Evolutionary conservation across 1,284 basidiomycete species (phyloP), one percentile per base, ranked within the genome.

Genomic region (Fomitopsis palustris): DNA sequence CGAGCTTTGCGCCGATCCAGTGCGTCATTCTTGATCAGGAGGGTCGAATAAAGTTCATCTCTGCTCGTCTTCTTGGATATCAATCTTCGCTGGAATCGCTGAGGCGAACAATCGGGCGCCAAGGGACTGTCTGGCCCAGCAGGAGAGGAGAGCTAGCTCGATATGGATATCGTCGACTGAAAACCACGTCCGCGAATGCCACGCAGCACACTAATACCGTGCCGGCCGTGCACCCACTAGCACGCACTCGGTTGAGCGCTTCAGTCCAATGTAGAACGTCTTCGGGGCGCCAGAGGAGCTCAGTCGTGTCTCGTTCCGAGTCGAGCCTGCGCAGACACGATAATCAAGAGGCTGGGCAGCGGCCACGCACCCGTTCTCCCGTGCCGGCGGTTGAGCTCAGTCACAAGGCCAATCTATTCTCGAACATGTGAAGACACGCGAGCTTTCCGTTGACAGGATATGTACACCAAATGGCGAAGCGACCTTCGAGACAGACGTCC

Each of bases 81-180:
- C 60, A 58, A 61, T 61, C 60, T 61, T 42, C 47, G 37, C 56
- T 45, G 54, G 52, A 61, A 57, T 57, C 59, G 56, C 59, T 54
- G 52, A 37, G 31, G 38, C 43, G 55, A 54, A 55, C 49, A 45
- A 54, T 56, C 55, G 49, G 53, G 35, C 21, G 23, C 29, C 37
- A 39, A 16, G 27, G 14, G 9, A 33, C 35, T 7, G 29, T 27
- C 21, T 10, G 9, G 19, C 12, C 14, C 27, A 54, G 39, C 37
- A 25, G 55, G n/a, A 45, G 19, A 54, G 31, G 41, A 54, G 55
- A 61, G 59, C 55, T 47, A 45, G 42, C 59, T 54, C 42, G 58
- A 55, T 52, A 56, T 45, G 54, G 58, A 14, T 38, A 60, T 59
- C 17, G 7, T 41, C 17, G 5, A 39, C 38, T 39, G 38, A 39